Evolutionary conservation across 176 grass and related monocot genomes (phyloP), one percentile per base, ranked within the genome.

Genomic region (Carex cristatella): DNA sequence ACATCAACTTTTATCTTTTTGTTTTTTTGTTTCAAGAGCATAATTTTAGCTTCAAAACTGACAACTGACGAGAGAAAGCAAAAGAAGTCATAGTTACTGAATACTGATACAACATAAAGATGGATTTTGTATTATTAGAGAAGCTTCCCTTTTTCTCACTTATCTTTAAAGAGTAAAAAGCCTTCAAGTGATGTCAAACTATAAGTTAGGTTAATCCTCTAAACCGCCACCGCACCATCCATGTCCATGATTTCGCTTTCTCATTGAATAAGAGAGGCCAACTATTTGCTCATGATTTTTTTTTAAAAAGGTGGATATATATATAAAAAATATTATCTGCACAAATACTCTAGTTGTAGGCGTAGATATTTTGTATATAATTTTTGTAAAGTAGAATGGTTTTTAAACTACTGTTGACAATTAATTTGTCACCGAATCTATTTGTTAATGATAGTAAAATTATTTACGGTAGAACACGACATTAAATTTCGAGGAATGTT

Each of bases 161-260:
- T 33, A 31, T 56, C 23, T 77, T 69, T 69, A 30, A 69, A 77
- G 73, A 16, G 49, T 77, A 55, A 77, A 55, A 77, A 55, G 13
- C 8, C 18, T 51, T 76, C 18, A 53, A 27, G 72, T 77, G 19
- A 77, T 56, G 73, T 56, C 73, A 56, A 56, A 15, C 73, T 56
- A 33, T 51, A 77, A 56, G 73, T 77, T 77, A 77, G 73, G 73
- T 77, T 14, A 77, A 31, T 11, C 49, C 49, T n/a, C 48, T 76
- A 56, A 77, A 77, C 73, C 11, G 56, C 73, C 11, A 77, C 46
- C 49, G 27, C 49, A 77, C 73, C 46, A 56, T 15, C 27, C 42
- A 51, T 75, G 18, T 42, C 4, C 23, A 77, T 32, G 11, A 77
- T 56, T 56, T 77, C 27, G 11, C 73, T 33, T 77, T 32, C 49